Percentiles rank a stretch among this genome's conserved stretches.
Conservation (phyloP, 768 basidiomycete species). For the Termitomyces sp. region DNA sequence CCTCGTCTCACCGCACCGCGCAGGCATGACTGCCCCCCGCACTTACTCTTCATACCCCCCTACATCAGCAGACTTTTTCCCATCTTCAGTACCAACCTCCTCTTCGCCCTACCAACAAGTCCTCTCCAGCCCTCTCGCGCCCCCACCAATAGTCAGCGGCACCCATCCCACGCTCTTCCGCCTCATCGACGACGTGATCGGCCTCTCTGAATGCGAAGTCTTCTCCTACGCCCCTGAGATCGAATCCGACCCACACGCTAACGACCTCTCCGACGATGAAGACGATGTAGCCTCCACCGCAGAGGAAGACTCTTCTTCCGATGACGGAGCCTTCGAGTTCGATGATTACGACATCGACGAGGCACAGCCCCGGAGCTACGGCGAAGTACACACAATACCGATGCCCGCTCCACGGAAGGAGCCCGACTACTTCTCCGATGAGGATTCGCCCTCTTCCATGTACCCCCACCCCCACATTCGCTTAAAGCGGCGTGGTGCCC, state of each 20-base stretch:
- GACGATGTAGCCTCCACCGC: constrained; percentile 65
- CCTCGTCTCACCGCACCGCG: constrained; percentile 67
- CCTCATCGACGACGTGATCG: constrained; percentile 86
- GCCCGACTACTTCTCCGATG: constrained; percentile 33
- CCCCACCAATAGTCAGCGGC: constrained; percentile 71
- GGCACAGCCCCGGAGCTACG: constrained; percentile 35
- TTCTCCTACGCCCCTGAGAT: constrained; percentile 92
- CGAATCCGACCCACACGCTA: constrained; percentile 91
- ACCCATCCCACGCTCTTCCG: constrained; percentile 89
- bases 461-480: constrained; percentile 35
- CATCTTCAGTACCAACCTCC: constrained; percentile 68
- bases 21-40: constrained; percentile 65
- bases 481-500: constrained; percentile 64
- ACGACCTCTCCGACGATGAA: constrained; percentile 75
- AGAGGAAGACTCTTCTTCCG: constrained; percentile 71
- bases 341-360: constrained; percentile 80
- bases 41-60: constrained; percentile 88
- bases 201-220: constrained; percentile 89
- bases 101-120: constrained; percentile 63
- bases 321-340: constrained; percentile 72
- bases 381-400: constrained; percentile 34
- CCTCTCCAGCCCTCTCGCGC: constrained; percentile 61
- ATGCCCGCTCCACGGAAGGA: constrained; percentile 36
- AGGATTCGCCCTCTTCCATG: constrained; percentile 37
- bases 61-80: constrained; percentile 68